A percentile compares a stretch with the other conserved stretches of the same genome.
These are phyloP conservation scores for Graphilbum sp. DNA, from an alignment of 2,329 filamentous ascomycete species.

Conservation along the genomic window DNA sequence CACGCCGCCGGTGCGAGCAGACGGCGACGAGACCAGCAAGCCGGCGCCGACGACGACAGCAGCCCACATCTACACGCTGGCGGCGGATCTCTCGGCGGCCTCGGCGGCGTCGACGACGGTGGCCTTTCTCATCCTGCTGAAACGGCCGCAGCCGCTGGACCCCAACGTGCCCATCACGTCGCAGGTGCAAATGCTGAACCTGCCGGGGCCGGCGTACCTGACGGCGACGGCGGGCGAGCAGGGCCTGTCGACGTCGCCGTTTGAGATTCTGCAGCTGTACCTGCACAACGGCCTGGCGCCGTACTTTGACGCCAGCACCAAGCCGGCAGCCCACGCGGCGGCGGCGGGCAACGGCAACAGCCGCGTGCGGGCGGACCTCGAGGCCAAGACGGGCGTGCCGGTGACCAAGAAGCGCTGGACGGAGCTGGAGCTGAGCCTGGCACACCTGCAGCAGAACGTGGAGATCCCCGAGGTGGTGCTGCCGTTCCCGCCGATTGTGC, in stretches of 20 bases:
- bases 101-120: conserved; percentile 64
- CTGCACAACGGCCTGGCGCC: conserved; percentile 84
- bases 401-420: conserved; percentile 96
- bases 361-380: conserved; percentile 57
- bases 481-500: conserved; percentile 76
- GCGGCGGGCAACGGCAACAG: conserved; percentile 30
- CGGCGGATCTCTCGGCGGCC: conserved; percentile 65
- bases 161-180: conserved; percentile 64
- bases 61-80: conserved; percentile 59
- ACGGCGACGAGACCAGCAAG: conserved; percentile 33
- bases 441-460: conserved; percentile 91
- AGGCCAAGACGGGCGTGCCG: conserved; percentile 85
- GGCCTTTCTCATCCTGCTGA: conserved; percentile 76
- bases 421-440: conserved; percentile 76
- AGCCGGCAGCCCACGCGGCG: conserved; percentile 47
- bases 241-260: conserved; percentile 61
- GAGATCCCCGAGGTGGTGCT: conserved; percentile 89
- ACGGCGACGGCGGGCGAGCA: conserved; percentile 52
- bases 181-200: conserved; percentile 84
- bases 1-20: too few relatives aligned
- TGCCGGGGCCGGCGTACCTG: conserved; percentile 64
- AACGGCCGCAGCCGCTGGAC: conserved; percentile 78
- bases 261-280: conserved; percentile 81
- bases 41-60: neutral
- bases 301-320: conserved; percentile 94